Conservation (phyloP, 768 basidiomycete species). For the Cystoderma amianthinum region DNA sequence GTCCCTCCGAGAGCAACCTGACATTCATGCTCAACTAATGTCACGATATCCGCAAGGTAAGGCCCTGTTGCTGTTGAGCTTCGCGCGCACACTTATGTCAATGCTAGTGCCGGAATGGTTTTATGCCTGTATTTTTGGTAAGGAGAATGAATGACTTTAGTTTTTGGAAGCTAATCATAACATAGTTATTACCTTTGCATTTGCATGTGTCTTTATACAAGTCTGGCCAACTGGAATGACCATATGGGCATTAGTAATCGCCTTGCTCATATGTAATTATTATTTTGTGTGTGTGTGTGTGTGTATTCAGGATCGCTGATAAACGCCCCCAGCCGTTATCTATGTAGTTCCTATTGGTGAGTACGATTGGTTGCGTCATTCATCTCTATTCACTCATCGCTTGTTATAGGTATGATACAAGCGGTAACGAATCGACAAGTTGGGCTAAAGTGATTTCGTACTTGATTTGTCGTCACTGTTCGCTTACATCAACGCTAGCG, state of each 20-base stretch:
- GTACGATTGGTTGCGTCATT: conserved; percentile 10
- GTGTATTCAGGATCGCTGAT: no score
- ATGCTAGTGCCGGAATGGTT: conserved; percentile 57
- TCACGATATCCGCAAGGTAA: conserved; percentile 40
- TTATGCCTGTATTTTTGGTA: conserved; percentile 45
- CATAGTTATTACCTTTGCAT: conserved; percentile 46
- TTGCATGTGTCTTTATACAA: conserved; percentile 54
- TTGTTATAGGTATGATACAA: conserved; percentile 51
- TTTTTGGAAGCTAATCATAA: neutral
- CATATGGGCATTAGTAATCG: conserved; percentile 58
- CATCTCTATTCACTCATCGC: neutral
- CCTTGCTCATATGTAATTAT: conserved; percentile 34
- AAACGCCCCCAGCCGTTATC: conserved; percentile 32
- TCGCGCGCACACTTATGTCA: conserved; percentile 5
- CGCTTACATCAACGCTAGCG: conserved; percentile 23
- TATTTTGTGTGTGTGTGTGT: no score
- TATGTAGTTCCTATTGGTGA: conserved; percentile 69
- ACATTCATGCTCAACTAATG: conserved; percentile 59
- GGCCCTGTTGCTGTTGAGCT: no score
- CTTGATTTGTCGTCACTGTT: neutral
- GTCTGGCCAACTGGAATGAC: conserved; percentile 64
- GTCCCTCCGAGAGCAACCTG: conserved; percentile 47
- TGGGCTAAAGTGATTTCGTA: conserved; percentile 37
- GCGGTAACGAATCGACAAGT: conserved; percentile 79
- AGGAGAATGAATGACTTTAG: conserved; percentile 3